Percentiles rank a stretch among this genome's conserved stretches.
Evolutionary conservation across 2,329 filamentous ascomycete species (phyloP).

Genomic region (Pseudocercospora fuligena): DNA sequence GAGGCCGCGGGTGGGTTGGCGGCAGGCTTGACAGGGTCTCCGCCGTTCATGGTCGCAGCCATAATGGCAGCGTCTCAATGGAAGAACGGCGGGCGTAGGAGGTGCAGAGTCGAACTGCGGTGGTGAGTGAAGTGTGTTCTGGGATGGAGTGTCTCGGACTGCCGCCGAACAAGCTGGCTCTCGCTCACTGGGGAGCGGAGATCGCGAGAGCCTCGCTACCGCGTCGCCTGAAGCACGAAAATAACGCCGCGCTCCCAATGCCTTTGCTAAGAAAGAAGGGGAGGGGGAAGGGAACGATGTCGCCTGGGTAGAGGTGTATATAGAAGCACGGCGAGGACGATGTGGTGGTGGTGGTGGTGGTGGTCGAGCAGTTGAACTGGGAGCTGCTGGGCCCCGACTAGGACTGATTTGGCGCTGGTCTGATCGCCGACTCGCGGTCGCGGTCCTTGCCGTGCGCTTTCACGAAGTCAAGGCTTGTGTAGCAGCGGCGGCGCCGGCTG

Average conservation of each 20-base stretch:
- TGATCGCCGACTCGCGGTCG: not conserved
- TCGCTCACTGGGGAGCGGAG: conserved; percentile 6
- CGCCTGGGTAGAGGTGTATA: not conserved
- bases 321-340: not conserved
- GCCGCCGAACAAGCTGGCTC: conserved; percentile 6
- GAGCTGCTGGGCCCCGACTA: not conserved
- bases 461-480: not conserved
- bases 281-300: not conserved
- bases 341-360: not conserved
- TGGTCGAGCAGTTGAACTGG: not conserved
- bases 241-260: conserved; percentile 13
- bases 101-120: conserved; percentile 1
- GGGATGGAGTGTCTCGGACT: conserved; percentile 8
- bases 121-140: not conserved
- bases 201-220: not conserved
- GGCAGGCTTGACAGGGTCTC: conserved; percentile 28
- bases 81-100: conserved; percentile 23
- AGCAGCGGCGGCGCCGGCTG: not conserved
- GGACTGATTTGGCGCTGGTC: not conserved
- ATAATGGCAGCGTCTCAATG: conserved; percentile 32
- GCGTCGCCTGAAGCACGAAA: not conserved
- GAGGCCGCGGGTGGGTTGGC: conserved; percentile 18
- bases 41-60: conserved; percentile 38
- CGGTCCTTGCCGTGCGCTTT: conserved; percentile 1
- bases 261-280: not conserved